These are phyloP conservation scores for Phalaenopsis aphrodite DNA, from an alignment of 106 monocot genomes.

Conservation along the genomic window DNA sequence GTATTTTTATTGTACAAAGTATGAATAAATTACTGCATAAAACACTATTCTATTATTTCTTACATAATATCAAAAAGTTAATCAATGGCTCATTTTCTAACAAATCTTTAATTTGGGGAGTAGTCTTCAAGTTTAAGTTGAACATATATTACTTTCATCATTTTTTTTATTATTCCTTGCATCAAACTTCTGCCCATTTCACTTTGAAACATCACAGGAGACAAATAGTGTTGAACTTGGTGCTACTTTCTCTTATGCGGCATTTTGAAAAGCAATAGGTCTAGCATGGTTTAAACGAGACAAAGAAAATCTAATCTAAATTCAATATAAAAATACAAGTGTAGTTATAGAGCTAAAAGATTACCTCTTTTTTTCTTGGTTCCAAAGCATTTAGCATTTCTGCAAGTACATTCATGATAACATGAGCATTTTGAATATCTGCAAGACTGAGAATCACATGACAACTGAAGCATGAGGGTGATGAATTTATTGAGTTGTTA, in stretches of 20 bases:
- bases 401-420: constrained; percentile 84
- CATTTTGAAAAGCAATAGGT: neutral
- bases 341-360: neutral
- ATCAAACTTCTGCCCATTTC: neutral
- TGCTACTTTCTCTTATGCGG: neutral
- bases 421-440: constrained; percentile 96
- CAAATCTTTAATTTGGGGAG: no score
- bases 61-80: neutral
- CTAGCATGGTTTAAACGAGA: neutral
- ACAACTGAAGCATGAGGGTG: neutral
- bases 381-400: constrained; percentile 93
- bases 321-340: neutral
- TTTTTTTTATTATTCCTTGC: neutral
- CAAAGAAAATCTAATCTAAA: neutral
- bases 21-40: neutral
- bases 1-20: neutral
- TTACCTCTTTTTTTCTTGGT: constrained; percentile 84
- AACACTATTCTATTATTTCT: neutral
- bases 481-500: neutral
- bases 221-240: neutral
- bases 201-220: neutral
- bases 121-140: no score
- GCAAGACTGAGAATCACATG: constrained; percentile 34
- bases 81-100: neutral
- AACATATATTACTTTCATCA: no score